These are phyloP conservation scores for Fusarium dimerum DNA, from an alignment of 2,329 filamentous ascomycete species.

Conservation along the genomic window DNA sequence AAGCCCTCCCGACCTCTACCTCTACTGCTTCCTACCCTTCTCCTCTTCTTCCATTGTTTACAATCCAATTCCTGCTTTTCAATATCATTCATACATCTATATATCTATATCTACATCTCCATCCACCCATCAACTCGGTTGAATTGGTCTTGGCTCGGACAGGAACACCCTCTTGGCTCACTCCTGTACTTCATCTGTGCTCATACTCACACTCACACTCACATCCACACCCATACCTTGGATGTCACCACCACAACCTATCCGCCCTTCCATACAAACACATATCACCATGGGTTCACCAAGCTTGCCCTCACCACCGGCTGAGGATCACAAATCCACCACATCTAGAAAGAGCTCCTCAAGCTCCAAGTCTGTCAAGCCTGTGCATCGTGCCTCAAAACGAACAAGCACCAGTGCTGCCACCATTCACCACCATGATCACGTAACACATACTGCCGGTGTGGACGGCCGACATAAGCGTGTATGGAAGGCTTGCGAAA, in stretches of 20 bases:
- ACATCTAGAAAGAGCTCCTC: slow-evolving; percentile 41
- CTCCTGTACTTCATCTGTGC: slow-evolving; percentile 7
- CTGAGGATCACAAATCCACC: slow-evolving; percentile 46
- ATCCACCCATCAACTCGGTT: slow-evolving; percentile 14
- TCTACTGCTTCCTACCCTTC: slow-evolving; percentile 11
- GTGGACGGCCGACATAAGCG: slow-evolving; percentile 62
- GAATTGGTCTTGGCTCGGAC: no score
- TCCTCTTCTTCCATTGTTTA: slow-evolving; percentile 9
- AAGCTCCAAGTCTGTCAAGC: slow-evolving; percentile 49
- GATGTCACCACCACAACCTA: slow-evolving; percentile 9
- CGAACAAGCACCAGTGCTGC: slow-evolving; percentile 44
- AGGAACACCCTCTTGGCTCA: slow-evolving; percentile 21
- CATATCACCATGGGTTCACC: slow-evolving; percentile 46
- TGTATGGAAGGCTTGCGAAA: slow-evolving; percentile 67
- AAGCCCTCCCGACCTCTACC: slow-evolving; percentile 24
- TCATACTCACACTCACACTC: slow-evolving; percentile 20
- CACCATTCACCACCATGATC: slow-evolving; percentile 40
- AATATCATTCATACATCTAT: slow-evolving; percentile 25
- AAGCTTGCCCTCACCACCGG: slow-evolving; percentile 54
- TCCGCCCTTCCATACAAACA: slow-evolving; percentile 10
- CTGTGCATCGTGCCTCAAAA: slow-evolving; percentile 53
- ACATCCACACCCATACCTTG: not conserved
- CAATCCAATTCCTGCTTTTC: no score
- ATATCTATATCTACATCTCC: no score
- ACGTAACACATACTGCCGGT: slow-evolving; percentile 34